Evolutionary conservation across 1,284 basidiomycete genomes (phyloP).

Genomic region (Moesziomyces sp.): DNA sequence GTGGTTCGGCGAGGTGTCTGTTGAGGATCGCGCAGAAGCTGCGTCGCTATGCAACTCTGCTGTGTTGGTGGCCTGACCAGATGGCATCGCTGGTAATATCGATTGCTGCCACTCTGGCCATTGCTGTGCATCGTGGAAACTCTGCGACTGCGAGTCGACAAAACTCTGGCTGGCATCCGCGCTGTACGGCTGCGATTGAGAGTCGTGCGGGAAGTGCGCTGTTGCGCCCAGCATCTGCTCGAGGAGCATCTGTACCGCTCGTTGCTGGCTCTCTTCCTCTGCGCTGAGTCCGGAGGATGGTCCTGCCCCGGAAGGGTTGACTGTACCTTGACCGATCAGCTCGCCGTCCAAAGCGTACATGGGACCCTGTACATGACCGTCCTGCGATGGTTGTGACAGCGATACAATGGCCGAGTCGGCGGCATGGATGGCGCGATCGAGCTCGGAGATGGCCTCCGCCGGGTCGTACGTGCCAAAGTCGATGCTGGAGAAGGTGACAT

Average conservation of each 20-base stretch:
- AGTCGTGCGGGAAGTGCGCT: too few relatives aligned
- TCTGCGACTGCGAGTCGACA: too few relatives aligned
- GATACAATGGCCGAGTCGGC: conserved; percentile 22
- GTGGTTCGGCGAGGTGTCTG: too few relatives aligned
- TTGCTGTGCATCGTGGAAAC: neutral
- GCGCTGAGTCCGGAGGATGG: neutral
- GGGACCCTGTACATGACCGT: conserved; percentile 13
- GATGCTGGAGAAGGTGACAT: neutral
- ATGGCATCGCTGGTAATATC: too few relatives aligned
- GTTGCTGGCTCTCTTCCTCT: conserved; percentile 19
- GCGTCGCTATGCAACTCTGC: too few relatives aligned
- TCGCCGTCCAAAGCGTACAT: conserved; percentile 22
- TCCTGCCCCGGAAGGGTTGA: neutral
- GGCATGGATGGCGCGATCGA: neutral
- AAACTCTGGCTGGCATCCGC: neutral
- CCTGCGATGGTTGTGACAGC: conserved; percentile 16
- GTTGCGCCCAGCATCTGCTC: conserved; percentile 12
- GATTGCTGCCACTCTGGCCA: neutral
- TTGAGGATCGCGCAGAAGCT: too few relatives aligned
- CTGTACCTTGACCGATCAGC: conserved; percentile 10
- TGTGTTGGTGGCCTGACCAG: too few relatives aligned
- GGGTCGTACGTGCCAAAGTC: neutral
- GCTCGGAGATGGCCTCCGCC: too few relatives aligned
- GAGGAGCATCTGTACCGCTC: conserved; percentile 20
- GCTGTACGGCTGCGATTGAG: neutral